Conservation (phyloP, 1,139 yeast genomes). For the Torulaspora globosa region DNA sequence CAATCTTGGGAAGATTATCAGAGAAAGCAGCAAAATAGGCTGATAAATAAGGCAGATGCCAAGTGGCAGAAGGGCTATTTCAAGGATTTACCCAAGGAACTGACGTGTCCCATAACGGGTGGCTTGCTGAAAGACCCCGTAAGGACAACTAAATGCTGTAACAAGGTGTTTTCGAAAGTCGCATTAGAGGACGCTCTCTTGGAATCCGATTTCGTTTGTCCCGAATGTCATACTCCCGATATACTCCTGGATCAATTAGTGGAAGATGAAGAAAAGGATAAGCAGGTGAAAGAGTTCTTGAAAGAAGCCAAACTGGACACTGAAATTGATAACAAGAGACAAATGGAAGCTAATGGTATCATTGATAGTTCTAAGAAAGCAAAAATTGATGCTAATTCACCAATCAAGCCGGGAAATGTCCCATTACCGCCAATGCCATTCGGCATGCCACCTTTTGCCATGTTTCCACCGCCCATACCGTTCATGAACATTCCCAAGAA, state of each 20-base stretch:
- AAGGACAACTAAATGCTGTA: conserved; percentile 77
- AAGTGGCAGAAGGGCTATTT: conserved; percentile 33
- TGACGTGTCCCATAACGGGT: conserved; percentile 58
- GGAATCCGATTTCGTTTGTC: conserved; percentile 87
- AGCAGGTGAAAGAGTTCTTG: conserved; percentile 50
- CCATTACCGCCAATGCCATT: conserved; percentile 25
- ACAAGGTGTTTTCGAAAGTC: conserved; percentile 51
- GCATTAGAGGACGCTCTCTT: conserved; percentile 69
- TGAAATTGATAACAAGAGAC: conserved; percentile 6
- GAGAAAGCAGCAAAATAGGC: conserved; percentile 55
- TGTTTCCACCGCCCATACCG: conserved; percentile 29
- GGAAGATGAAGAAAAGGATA: conserved; percentile 56
- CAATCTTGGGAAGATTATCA: conserved; percentile 89
- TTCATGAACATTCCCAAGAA: conserved; percentile 20
- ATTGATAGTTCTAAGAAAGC: conserved; percentile 3
- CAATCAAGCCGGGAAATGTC: conserved; percentile 13
- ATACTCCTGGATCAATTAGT: conserved; percentile 68
- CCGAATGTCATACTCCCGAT: conserved; percentile 74
- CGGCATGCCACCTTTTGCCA: conserved; percentile 28
- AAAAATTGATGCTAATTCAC: conserved; percentile 8
- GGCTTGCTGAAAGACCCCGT: conserved; percentile 69
- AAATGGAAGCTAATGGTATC: not conserved
- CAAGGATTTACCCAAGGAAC: conserved; percentile 38
- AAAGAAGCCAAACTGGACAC: conserved; percentile 40
- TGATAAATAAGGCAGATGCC: conserved; percentile 47